Percentiles rank a stretch among this genome's conserved stretches.
phyloP scores from a whole-genome alignment of 1,139 yeast genomes.

The Yamadazyma trypodendri region DNA sequence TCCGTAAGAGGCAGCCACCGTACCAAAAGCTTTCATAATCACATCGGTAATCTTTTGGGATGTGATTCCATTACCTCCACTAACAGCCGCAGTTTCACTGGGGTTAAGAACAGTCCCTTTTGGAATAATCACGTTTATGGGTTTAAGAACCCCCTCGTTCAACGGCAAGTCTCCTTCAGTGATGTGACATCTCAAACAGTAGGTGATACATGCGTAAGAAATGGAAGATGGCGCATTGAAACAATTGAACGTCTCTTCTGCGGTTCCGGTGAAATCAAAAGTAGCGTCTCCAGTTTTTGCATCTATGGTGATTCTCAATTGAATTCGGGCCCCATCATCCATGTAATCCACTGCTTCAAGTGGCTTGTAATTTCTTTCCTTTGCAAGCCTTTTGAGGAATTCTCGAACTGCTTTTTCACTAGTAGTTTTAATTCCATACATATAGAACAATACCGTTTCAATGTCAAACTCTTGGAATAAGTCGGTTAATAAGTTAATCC shows the following conservation, averaged over 20 bases:
- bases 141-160: slow-evolving; percentile 46
- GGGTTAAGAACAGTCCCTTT: slow-evolving; percentile 40
- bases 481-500: slow-evolving; percentile 49
- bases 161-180: slow-evolving; percentile 52
- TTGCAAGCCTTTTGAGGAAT: slow-evolving; percentile 35
- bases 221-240: slow-evolving; percentile 46
- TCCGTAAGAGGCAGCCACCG: slow-evolving; percentile 51
- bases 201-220: slow-evolving; percentile 42
- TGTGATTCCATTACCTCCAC: slow-evolving; percentile 49
- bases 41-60: slow-evolving; percentile 57
- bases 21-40: slow-evolving; percentile 62
- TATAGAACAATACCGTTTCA: slow-evolving; percentile 53
- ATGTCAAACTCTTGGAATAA: slow-evolving; percentile 52
- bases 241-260: slow-evolving; percentile 40
- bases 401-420: slow-evolving; percentile 58
- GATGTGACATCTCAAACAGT: slow-evolving; percentile 42
- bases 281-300: slow-evolving; percentile 44
- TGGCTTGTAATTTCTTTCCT: slow-evolving; percentile 26
- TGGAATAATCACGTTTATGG: slow-evolving; percentile 38
- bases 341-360: slow-evolving; percentile 52
- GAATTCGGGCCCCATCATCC: slow-evolving; percentile 62
- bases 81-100: slow-evolving; percentile 43
- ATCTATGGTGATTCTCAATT: slow-evolving; percentile 42
- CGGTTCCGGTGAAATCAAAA: slow-evolving; percentile 58
- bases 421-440: slow-evolving; percentile 60